Conservation (phyloP, 495 filamentous ascomycete species). For the Aspergillus sparsus region DNA sequence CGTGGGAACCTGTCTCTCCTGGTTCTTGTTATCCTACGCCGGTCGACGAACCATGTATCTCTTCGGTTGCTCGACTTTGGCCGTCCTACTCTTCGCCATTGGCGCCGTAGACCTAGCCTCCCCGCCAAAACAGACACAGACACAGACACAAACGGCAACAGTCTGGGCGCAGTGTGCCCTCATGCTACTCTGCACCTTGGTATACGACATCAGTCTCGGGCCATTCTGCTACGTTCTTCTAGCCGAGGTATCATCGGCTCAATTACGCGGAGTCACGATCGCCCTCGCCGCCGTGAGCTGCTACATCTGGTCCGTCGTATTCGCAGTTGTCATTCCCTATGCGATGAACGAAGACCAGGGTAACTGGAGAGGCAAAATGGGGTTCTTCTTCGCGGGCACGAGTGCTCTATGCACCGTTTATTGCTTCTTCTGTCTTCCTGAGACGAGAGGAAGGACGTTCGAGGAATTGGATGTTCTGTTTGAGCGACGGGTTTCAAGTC, state of each 20-base stretch:
- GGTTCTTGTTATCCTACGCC: constrained; percentile 61
- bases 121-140: constrained; percentile 30
- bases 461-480: constrained; percentile 58
- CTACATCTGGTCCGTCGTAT: constrained; percentile 57
- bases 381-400: constrained; percentile 65
- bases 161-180: constrained; percentile 58
- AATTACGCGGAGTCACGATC: constrained; percentile 63
- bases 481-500: constrained; percentile 49
- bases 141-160: constrained; percentile 20
- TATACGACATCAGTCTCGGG: constrained; percentile 61
- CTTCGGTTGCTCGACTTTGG: constrained; percentile 48
- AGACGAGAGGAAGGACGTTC: constrained; percentile 62
- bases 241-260: constrained; percentile 59
- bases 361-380: constrained; percentile 64
- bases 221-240: constrained; percentile 65
- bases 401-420: constrained; percentile 42
- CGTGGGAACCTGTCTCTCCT: constrained; percentile 63
- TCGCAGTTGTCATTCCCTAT: constrained; percentile 67
- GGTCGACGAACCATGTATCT: constrained; percentile 59
- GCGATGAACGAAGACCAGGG: constrained; percentile 64
- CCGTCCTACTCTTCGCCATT: constrained; percentile 56
- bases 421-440: constrained; percentile 59
- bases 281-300: constrained; percentile 61
- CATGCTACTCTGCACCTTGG: constrained; percentile 59
- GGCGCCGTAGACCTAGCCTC: constrained; percentile 58